These are phyloP conservation scores for Vigna nakashimae DNA, from an alignment of 306 rosid species.

Conservation along the genomic window DNA sequence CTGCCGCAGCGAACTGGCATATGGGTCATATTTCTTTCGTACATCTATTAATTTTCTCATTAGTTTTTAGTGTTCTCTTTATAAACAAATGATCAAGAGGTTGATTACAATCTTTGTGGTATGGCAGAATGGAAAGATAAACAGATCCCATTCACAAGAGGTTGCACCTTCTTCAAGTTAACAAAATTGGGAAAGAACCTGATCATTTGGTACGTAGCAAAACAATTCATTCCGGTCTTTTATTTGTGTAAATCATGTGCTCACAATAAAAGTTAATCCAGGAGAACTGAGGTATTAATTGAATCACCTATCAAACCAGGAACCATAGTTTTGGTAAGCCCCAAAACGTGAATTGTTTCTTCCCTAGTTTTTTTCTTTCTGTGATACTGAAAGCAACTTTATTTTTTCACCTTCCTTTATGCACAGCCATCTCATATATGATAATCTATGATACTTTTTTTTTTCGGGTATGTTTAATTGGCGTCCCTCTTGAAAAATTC, in stretches of 20 bases:
- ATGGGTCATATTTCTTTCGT: slow-evolving; percentile 58
- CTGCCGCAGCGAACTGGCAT: slow-evolving; percentile 78
- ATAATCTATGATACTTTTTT: background rate
- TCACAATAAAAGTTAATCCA: slow-evolving; percentile 49
- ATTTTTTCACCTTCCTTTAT: background rate
- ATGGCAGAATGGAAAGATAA: slow-evolving; percentile 74
- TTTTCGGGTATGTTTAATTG: slow-evolving; percentile 23
- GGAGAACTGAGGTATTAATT: slow-evolving; percentile 70
- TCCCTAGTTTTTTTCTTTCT: background rate
- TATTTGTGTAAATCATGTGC: slow-evolving; percentile 13
- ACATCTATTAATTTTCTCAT: background rate
- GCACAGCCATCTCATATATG: background rate
- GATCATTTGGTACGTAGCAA: slow-evolving; percentile 52
- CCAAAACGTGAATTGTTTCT: slow-evolving; percentile 14
- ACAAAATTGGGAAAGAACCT: slow-evolving; percentile 51
- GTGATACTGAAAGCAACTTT: background rate
- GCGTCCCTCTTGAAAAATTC: slow-evolving; percentile 36
- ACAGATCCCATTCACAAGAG: slow-evolving; percentile 85
- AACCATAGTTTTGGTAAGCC: slow-evolving; percentile 70
- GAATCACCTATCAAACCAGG: slow-evolving; percentile 94
- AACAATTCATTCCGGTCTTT: background rate
- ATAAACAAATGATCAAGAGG: background rate
- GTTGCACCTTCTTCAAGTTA: slow-evolving; percentile 80
- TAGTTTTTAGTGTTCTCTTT: background rate
- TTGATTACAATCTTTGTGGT: slow-evolving; percentile 30